phyloP scores from a whole-genome alignment of 108 stramenopile species.

The Fragilaria crotonensis region DNA sequence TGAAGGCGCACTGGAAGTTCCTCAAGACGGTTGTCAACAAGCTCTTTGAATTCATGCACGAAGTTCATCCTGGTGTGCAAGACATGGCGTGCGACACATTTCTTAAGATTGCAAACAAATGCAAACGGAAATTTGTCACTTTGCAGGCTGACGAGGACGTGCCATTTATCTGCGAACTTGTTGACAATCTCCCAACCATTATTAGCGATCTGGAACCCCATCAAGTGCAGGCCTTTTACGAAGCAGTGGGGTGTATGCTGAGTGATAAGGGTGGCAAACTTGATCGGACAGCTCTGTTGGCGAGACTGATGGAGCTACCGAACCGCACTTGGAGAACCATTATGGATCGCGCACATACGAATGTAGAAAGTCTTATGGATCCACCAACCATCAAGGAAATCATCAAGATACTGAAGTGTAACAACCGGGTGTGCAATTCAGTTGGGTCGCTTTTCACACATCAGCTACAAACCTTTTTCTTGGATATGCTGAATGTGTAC shows the following conservation, averaged over 20 bases:
- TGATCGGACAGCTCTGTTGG: conserved; percentile 76
- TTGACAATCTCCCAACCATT: conserved; percentile 82
- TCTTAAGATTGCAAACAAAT: conserved; percentile 97
- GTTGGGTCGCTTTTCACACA: conserved; percentile 90
- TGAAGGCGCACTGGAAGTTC: conserved; percentile 99
- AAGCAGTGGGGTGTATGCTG: conserved; percentile 94
- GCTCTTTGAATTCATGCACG: conserved; percentile 99
- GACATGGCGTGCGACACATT: conserved; percentile 99
- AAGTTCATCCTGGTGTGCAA: conserved; percentile 97
- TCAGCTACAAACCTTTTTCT: conserved; percentile 92
- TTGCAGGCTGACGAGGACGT: conserved; percentile 82
- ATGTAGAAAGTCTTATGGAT: conserved; percentile 77
- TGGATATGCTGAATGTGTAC: conserved; percentile 98
- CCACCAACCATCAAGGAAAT: conserved; percentile 91
- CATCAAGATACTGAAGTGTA: conserved; percentile 92
- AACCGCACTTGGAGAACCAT: conserved; percentile 86
- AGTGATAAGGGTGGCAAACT: conserved; percentile 85
- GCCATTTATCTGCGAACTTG: conserved; percentile 92
- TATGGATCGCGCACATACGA: conserved; percentile 73
- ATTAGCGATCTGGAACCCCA: conserved; percentile 97
- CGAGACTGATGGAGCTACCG: conserved; percentile 90
- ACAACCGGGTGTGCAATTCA: conserved; percentile 85
- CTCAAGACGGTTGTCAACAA: conserved; percentile 99
- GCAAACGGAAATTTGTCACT: conserved; percentile 94
- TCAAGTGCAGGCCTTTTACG: conserved; percentile 98